Conservation (phyloP, 306 rosid genomes). For the Fragaria iinumae region DNA sequence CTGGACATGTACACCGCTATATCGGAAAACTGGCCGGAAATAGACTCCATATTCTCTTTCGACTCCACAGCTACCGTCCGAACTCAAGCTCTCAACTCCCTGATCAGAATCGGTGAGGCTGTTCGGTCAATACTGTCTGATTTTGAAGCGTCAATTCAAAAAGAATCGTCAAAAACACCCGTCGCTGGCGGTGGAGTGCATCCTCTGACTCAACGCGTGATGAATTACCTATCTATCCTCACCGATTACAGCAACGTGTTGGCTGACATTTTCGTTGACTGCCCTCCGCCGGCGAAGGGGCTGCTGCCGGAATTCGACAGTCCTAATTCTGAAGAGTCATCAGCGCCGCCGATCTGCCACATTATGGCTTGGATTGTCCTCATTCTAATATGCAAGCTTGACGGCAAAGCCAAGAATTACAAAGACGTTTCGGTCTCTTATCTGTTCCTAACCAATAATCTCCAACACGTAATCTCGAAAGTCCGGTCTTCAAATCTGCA, state of each 20-base stretch:
- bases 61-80: constrained; percentile 41
- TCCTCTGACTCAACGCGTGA: constrained; percentile 37
- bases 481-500: constrained; percentile 52
- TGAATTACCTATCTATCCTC: constrained; percentile 49
- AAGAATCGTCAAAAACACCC: constrained; percentile 39
- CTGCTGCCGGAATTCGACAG: constrained; percentile 35
- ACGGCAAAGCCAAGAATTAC: constrained; percentile 51
- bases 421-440: constrained; percentile 53
- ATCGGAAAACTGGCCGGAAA: constrained; percentile 47
- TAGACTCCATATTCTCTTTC: constrained; percentile 57
- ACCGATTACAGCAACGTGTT: constrained; percentile 58
- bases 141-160: constrained; percentile 54
- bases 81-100: constrained; percentile 41
- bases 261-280: constrained; percentile 48
- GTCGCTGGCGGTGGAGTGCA: constrained; percentile 45
- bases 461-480: constrained; percentile 44
- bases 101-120: constrained; percentile 36
- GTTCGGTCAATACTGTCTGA: constrained; percentile 38
- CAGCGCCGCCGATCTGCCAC: constrained; percentile 25
- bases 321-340: constrained; percentile 27
- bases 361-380: constrained; percentile 53
- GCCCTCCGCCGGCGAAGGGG: constrained; percentile 28
- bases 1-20: constrained; percentile 60
- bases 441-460: constrained; percentile 63
- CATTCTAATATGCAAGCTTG: constrained; percentile 68